Evolutionary conservation across 768 basidiomycete species (phyloP).

Genomic region (Pleurotus tuber-regium): DNA sequence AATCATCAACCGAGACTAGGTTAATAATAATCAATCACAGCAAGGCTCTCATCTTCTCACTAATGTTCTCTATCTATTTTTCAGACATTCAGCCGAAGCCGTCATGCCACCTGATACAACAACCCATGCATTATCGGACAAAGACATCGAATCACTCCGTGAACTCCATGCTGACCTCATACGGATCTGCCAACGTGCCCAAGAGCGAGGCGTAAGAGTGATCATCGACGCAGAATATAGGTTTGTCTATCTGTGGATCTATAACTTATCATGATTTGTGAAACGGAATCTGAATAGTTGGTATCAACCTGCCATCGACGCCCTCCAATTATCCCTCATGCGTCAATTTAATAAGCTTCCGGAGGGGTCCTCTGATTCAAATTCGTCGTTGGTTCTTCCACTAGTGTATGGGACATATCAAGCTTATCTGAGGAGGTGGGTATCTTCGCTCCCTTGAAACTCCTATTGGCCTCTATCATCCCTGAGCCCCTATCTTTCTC

Average conservation of each 20-base stretch:
- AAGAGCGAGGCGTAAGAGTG: constrained; percentile 60
- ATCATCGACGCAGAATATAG: constrained; percentile 87
- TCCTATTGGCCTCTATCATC: neutral
- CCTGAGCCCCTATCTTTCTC: too few species aligned
- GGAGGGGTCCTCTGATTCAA: constrained; percentile 11
- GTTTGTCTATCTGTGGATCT: constrained; percentile 25
- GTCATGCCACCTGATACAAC: neutral
- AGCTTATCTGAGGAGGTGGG: constrained; percentile 77
- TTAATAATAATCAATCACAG: too few species aligned
- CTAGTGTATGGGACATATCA: constrained; percentile 87
- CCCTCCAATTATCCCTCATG: constrained; percentile 71
- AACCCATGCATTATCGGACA: constrained; percentile 33
- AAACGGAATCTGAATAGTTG: constrained; percentile 5
- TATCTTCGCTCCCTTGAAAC: too few species aligned
- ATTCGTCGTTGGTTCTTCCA: constrained; percentile 45
- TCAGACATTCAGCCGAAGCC: too few species aligned
- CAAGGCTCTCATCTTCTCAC: too few species aligned
- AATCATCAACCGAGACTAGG: neutral
- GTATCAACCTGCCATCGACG: constrained; percentile 72
- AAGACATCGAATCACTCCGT: constrained; percentile 60
- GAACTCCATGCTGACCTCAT: constrained; percentile 62
- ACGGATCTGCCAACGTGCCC: constrained; percentile 62
- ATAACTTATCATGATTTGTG: neutral
- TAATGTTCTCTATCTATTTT: too few species aligned
- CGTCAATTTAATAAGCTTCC: constrained; percentile 66